A percentile compares a stretch with the other conserved stretches of the same genome.
Conservation (phyloP, 306 rosid genomes). For the Carpinus viminea region DNA sequence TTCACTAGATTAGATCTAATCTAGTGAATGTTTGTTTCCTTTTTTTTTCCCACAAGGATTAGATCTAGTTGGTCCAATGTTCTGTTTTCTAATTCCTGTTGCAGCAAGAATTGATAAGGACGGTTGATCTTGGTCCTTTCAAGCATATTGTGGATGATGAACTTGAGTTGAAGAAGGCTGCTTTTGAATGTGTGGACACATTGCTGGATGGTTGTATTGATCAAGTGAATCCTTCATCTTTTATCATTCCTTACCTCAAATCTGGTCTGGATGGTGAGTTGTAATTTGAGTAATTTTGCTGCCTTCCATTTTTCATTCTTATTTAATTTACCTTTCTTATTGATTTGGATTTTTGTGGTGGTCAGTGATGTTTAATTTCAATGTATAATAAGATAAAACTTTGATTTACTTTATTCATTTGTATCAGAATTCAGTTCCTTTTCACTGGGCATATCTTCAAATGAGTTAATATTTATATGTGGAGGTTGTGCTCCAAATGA, state of each 20-base stretch:
- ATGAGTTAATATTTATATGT: not conserved
- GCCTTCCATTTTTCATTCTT: not conserved
- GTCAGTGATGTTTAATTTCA: no score
- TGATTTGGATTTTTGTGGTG: not conserved
- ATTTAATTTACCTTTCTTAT: not conserved
- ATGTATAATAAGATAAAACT: not conserved
- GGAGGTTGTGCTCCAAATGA: not conserved
- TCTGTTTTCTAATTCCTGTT: conserved; percentile 29
- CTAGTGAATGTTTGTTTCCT: no score
- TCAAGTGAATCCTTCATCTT: conserved; percentile 98
- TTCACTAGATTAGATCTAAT: no score
- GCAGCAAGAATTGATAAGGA: conserved; percentile 97
- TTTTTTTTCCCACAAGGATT: no score
- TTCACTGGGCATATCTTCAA: not conserved
- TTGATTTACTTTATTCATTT: not conserved
- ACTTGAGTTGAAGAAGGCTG: conserved; percentile 99
- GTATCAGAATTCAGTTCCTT: not conserved
- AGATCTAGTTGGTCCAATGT: no score
- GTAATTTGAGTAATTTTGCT: conserved; percentile 2
- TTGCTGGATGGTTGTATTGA: conserved; percentile 97
- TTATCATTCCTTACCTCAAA: conserved; percentile 89
- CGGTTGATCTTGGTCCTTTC: conserved; percentile 99
- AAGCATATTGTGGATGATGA: conserved; percentile 99
- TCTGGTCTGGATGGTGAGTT: conserved; percentile 97
- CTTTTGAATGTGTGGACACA: conserved; percentile 97